Base-by-base conservation (phyloP, 2,329 filamentous ascomycete genomes). In the Blumeria graminis region DNA sequence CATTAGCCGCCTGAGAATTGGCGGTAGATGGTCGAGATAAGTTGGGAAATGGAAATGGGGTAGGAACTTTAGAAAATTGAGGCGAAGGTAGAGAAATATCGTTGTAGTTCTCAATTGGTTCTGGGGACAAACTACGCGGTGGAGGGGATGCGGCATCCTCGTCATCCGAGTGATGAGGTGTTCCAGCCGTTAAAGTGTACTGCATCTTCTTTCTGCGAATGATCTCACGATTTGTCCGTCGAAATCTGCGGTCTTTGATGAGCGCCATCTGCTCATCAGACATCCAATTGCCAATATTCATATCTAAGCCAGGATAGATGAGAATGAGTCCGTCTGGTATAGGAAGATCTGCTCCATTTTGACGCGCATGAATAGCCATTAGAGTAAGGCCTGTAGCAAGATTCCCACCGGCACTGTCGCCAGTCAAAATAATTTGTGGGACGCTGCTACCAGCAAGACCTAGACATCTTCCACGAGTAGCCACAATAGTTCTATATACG, bases 221-320 rank as follows among this genome's bases (percentile, higher is more conserved):
- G 56, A 96, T 84, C 32, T 79, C 76, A 57, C 77, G 76, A 65
- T 95, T 94, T 1, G 82, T 87, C 62, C 81, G 82, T 28, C 87
- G 77, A 66, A 81, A 81, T 57, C 80, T 77, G 10, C 87, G 80
- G 60, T 94, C 89, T 61, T 87, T 82, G 60, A 98, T 94, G 59
- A 98, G 71, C 0, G 86, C 80, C 86, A 96, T 94, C 67, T 98
- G 89, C 68, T 96, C 90, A 63, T 96, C 90, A 0, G 86, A 89
- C 89, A 98, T 96, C 92, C 92, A 98, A 68, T 89, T 95, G 39
- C 87, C 87, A 61, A 96, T 96, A 64, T 94, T 95, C 84, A 96
- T 88, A 64, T 96, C 92, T 58, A 98, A 71, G 0, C 83, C 82
- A 0, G 92, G 92, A 64, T 98, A 98, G 58, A 93, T 81, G 53